Percentiles rank a stretch among this genome's conserved stretches.
These are phyloP conservation scores for Zygotorulaspora chibaensis DNA, from an alignment of 805 yeast species.

Conservation along the genomic window DNA sequence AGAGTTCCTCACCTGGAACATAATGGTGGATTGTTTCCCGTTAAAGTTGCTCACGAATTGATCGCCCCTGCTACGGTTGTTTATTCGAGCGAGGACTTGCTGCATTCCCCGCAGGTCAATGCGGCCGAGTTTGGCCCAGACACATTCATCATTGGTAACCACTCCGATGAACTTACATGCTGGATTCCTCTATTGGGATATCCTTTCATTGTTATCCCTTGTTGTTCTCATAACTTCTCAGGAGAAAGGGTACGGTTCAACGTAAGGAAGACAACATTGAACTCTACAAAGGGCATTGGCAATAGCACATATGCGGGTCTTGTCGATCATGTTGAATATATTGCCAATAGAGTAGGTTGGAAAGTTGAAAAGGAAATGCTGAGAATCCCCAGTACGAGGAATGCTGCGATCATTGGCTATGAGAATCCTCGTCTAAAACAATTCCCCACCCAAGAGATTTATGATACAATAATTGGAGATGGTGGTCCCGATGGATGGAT, in stretches of 20 bases:
- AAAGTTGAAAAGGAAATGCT: constrained; percentile 76
- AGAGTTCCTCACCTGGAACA: constrained; percentile 52
- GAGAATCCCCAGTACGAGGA: constrained; percentile 90
- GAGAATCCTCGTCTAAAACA: constrained; percentile 33
- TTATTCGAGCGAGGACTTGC: constrained; percentile 37
- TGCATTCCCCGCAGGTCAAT: constrained; percentile 52
- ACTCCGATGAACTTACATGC: constrained; percentile 90
- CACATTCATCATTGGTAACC: constrained; percentile 88
- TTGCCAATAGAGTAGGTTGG: constrained; percentile 77
- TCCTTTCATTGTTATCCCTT: constrained; percentile 90
- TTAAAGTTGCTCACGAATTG: constrained; percentile 38
- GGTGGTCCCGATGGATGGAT: constrained; percentile 95
- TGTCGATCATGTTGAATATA: constrained; percentile 75
- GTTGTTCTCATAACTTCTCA: constrained; percentile 84
- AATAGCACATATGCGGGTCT: constrained; percentile 76
- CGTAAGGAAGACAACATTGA: constrained; percentile 34
- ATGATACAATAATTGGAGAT: constrained; percentile 63
- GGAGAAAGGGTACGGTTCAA: constrained; percentile 72
- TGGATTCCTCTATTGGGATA: constrained; percentile 88
- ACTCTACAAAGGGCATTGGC: constrained; percentile 14
- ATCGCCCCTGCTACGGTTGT: constrained; percentile 43
- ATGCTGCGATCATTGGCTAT: constrained; percentile 81
- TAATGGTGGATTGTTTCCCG: constrained; percentile 50
- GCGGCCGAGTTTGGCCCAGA: constrained; percentile 62
- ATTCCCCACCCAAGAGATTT: constrained; percentile 39